Evolutionary conservation across 176 grass and related monocot species (phyloP).

Genomic region (Ensete ventricosum): DNA sequence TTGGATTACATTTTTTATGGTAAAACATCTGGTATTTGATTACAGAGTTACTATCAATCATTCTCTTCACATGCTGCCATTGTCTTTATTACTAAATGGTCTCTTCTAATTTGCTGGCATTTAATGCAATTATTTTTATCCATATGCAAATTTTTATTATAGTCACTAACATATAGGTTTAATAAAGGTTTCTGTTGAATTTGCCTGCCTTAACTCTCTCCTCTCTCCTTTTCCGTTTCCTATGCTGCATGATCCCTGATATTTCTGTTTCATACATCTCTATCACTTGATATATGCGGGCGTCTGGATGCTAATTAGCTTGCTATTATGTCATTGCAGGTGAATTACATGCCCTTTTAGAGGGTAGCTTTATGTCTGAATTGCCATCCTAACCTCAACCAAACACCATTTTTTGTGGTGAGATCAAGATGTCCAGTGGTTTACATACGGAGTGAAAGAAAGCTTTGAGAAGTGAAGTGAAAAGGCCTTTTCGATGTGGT

Average conservation of each 20-base stretch:
- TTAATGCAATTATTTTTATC: too few relatives aligned
- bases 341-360: not conserved
- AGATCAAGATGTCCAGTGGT: not conserved
- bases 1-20: too few relatives aligned
- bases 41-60: too few relatives aligned
- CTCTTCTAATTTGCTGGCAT: too few relatives aligned
- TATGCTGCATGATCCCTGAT: not conserved
- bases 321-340: not conserved
- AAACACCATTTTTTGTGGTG: not conserved
- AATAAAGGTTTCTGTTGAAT: too few relatives aligned
- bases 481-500: not conserved
- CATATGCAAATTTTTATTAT: too few relatives aligned
- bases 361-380: not conserved
- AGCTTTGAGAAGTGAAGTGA: not conserved
- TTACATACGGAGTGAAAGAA: not conserved
- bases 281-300: not conserved
- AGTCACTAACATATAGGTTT: too few relatives aligned
- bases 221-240: not conserved
- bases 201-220: too few relatives aligned
- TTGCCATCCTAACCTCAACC: not conserved
- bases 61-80: too few relatives aligned
- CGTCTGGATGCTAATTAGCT: not conserved
- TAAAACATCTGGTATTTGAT: too few relatives aligned
- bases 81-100: too few relatives aligned
- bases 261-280: not conserved